Evolutionary conservation across 192 early-diverging fungal species (phyloP), one percentile per base, ranked within the genome.

Genomic region (Anaeromyces robustus): DNA sequence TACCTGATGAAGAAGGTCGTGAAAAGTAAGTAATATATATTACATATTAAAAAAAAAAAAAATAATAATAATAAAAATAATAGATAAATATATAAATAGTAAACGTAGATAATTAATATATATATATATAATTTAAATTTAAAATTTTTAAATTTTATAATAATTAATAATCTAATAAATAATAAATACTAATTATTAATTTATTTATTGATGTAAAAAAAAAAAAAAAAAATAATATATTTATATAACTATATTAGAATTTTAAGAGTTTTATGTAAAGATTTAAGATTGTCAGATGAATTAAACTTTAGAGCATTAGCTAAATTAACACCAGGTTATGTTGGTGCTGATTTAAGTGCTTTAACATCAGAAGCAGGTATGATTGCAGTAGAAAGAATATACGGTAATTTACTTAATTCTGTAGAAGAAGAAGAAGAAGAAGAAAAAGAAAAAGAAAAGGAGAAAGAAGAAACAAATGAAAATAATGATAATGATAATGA

Each of bases 341-440:
- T 99, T 7, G 97, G 97, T 59, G 97, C 97, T 13, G 97, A 99
- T 90, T 86, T 99, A 78, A 94, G 93, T 77, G 96, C 96, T 1
- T 84, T 99, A 80, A 94, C 93, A 0, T 88, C 94, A 6, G 83
- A 84, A 77, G 97, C 97, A 0, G 97, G 96, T 52, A 91, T 95
- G 86, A 91, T 95, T 80, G 97, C 97, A 1, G 92, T 98, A 22
- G 94, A 94, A 80, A 92, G 97, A 29, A 94, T 89, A 14, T 88
- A 89, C 78, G 41, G 84, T 28, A 30, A 80, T 78, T 77, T 68
- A 26, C 78, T 89, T 30, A 37, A 32, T 31, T 83, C 30, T 11
- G 82, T 77, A 0, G 77, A 52, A 16, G 19, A 77, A 31, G 29
- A 52, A 30, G 80, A 37, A 34, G 79, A 30, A n/a, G 37, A 39